Evolutionary conservation across 768 basidiomycete genomes (phyloP).

Genomic region (Hortiboletus campestris): DNA sequence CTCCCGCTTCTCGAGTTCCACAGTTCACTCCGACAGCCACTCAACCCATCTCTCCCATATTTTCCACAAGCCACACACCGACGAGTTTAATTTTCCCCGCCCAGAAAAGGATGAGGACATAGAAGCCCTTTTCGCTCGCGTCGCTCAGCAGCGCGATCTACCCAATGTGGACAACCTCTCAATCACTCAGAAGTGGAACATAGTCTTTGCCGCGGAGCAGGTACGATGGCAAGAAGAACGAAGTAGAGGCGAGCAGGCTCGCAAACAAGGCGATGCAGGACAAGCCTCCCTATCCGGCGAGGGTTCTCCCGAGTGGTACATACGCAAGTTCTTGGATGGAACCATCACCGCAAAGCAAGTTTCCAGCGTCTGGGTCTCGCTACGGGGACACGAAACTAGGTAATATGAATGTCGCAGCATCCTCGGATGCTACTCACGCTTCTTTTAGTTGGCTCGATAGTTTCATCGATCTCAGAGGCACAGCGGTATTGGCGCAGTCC

Average conservation of each 20-base stretch:
- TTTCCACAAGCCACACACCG: constrained; percentile 51
- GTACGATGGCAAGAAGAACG: constrained; percentile 75
- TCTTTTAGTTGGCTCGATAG: constrained; percentile 69
- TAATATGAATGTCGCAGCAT: constrained; percentile 35
- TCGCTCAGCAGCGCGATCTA: constrained; percentile 69
- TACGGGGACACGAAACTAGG: constrained; percentile 81
- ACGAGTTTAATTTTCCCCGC: constrained; percentile 72
- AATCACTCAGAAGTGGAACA: constrained; percentile 88
- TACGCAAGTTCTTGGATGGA: constrained; percentile 85
- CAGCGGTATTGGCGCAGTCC: constrained; percentile 77
- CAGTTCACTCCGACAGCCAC: constrained; percentile 45
- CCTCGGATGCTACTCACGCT: constrained; percentile 17
- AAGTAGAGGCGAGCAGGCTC: constrained; percentile 58
- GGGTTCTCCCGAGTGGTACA: constrained; percentile 89
- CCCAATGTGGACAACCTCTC: constrained; percentile 56
- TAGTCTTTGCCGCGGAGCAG: constrained; percentile 82
- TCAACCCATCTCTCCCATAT: constrained; percentile 46
- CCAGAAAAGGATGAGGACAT: constrained; percentile 78
- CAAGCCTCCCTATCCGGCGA: constrained; percentile 52
- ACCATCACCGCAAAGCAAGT: constrained; percentile 83
- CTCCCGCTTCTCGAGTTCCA: constrained; percentile 55
- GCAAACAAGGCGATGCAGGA: constrained; percentile 58
- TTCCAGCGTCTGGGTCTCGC: constrained; percentile 66
- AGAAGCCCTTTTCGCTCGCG: constrained; percentile 74
- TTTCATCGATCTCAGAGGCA: constrained; percentile 77